Base-by-base conservation (phyloP, 768 basidiomycete genomes). In the Termitomyces sp. region DNA sequence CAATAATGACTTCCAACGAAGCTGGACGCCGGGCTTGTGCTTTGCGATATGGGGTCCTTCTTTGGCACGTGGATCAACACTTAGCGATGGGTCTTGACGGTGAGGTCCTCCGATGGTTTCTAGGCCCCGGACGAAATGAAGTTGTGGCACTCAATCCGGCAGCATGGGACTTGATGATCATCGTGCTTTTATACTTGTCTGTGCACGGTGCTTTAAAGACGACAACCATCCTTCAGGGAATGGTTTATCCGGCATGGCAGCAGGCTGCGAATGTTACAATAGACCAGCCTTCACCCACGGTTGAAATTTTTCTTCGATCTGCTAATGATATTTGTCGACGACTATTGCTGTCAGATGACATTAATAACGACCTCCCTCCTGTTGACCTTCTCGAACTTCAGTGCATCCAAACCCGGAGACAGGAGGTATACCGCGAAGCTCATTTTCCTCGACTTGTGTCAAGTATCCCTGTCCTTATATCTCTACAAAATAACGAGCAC, bases 241-340 rank as follows among this genome's bases (percentile, higher is more conserved):
- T 94, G 17, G 79, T 91, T n/a, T 91, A 89, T 66, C 89, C 88
- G 19, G 82, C 84, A 5, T 94, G 90, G 91, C 73, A 77, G 49
- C 71, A 79, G 21, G 80, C 76, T n/a, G 80, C 83, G 12, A 69
- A 70, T 10, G 66, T 74, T 42, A 63, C 70, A 1, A 62, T 67
- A 0, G 64, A 63, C 23, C 71, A 73, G 39, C 75, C 79, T 54
- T 71, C 71, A 0, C 68, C 72, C 25, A 64, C 76, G n/a, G 67
- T 79, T 3, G 73, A 78, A 43, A 73, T 76, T 3, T 83, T 85
- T 54, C 71, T 93, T 28, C 74, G 73, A 37, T 81, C 86, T 7
- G 83, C 85, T 21, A 91, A 88, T 60, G 70, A 71, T 9, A 70
- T 92, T 25, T 88, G 84, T 57, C 77, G 79, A 46, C 75, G 73